Evolutionary conservation across 1,139 yeast genomes (phyloP).

Genomic region (Suhomyces panamericanus): DNA sequence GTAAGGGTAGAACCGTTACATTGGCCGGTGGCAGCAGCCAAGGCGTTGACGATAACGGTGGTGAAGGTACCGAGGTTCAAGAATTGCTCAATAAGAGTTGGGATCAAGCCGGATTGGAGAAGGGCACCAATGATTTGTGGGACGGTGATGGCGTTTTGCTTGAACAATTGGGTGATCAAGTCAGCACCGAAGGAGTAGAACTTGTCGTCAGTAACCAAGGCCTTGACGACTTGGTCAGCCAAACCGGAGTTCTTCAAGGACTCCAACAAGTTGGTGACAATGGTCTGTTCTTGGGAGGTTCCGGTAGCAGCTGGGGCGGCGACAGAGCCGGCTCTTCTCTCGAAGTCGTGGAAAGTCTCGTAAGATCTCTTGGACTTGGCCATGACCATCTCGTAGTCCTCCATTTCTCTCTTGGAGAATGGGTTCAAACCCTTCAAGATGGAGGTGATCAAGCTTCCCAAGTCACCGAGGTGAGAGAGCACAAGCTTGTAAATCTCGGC

Average conservation of each 20-base stretch:
- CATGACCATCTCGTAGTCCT: slow-evolving; percentile 8
- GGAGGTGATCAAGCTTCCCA: slow-evolving; percentile 29
- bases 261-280: slow-evolving; percentile 43
- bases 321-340: slow-evolving; percentile 12
- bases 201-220: slow-evolving; percentile 41
- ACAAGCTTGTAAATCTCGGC: slow-evolving; percentile 43
- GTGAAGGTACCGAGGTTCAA: slow-evolving; percentile 42
- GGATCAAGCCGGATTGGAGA: slow-evolving; percentile 40
- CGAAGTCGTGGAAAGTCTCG: slow-evolving; percentile 7
- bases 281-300: slow-evolving; percentile 15
- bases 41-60: slow-evolving; percentile 44
- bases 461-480: slow-evolving; percentile 30
- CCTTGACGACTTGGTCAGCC: slow-evolving; percentile 42
- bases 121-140: slow-evolving; percentile 33
- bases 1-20: slow-evolving; percentile 38
- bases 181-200: slow-evolving; percentile 45
- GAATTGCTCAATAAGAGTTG: slow-evolving; percentile 40
- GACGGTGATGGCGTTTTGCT: slow-evolving; percentile 32
- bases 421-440: slow-evolving; percentile 22
- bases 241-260: slow-evolving; percentile 49
- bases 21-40: slow-evolving; percentile 47
- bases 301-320: slow-evolving; percentile 3
- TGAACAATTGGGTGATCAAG: slow-evolving; percentile 35
- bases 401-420: slow-evolving; percentile 24
- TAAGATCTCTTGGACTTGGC: slow-evolving; percentile 12